Base-by-base conservation (phyloP, 1,139 yeast species). In the Eremothecium cymbalariae region DNA sequence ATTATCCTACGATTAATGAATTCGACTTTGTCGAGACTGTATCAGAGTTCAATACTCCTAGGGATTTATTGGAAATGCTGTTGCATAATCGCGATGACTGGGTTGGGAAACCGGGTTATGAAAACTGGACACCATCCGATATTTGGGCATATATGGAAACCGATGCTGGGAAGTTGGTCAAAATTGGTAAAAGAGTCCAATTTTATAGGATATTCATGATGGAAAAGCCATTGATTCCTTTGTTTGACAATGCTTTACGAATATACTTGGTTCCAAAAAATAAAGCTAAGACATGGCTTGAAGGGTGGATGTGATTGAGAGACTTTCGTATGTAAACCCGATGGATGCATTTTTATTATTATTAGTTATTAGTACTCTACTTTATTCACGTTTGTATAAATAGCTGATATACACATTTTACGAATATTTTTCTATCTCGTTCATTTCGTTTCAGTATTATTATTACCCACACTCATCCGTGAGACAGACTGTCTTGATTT, bases 81-180 rank as follows among this genome's bases (percentile, higher is more conserved):
- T 68, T 73, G 61, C 66, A 78, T 34, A 67, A 85, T 47, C 85
- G 90, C 2, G 71, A 70, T 7, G 73, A 72, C 33, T 86, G 86
- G 81, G 83, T 79, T 52, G 69, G 70, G 15, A 74, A 73, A 38
- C 77, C 76, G 4, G 72, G 69, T 42, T 85, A 77, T 51, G 57
- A 60, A 33, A 65, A 77, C 41, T 85, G 85, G 51, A 59, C 66
- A 1, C 62, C 74, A 4, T 72, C 70, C 46, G 71, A 70, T 38
- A 62, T 88, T 23, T 80, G 81, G 37, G 79, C 81, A 14, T 88
- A 68, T 55, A 77, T 84, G 74, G 96, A 85, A 57, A 85, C 96
- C 0, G 68, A 63, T 27, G 53, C 75, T 2, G 96, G 95, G 26
- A 97, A 97, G 0, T 65, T 90, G 40, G 77, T 88, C 26, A 85